Evolutionary conservation across 345 rosid species (phyloP).

Genomic region (Carallia brachiata): DNA sequence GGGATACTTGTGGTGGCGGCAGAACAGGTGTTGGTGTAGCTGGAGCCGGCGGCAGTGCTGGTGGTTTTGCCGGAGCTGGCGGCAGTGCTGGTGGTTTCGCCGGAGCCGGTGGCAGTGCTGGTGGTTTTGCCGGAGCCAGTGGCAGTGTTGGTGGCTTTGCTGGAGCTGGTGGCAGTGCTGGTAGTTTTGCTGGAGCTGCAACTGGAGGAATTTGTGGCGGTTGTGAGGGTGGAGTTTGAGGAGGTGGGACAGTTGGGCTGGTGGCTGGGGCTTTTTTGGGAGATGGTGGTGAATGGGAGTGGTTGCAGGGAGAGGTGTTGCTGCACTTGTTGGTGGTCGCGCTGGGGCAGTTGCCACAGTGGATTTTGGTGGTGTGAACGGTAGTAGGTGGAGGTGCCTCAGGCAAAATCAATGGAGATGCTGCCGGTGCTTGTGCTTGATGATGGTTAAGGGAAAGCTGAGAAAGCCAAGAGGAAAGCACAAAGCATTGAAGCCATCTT

Average conservation of each 20-base stretch:
- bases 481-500: conserved; percentile 45
- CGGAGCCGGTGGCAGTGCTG: conserved; percentile 36
- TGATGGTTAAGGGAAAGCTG: conserved; percentile 34
- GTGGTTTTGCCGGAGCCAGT: conserved; percentile 41
- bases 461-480: conserved; percentile 39
- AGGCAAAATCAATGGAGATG: conserved; percentile 54
- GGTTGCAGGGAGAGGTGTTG: conserved; percentile 46
- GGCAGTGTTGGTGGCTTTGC: conserved; percentile 43
- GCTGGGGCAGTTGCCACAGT: conserved; percentile 27
- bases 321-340: conserved; percentile 40
- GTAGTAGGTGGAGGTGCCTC: conserved; percentile 35
- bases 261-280: conserved; percentile 67
- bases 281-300: conserved; percentile 51
- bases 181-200: conserved; percentile 54
- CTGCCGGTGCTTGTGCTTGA: conserved; percentile 67
- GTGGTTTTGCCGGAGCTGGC: conserved; percentile 42
- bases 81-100: conserved; percentile 43
- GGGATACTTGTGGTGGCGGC: conserved; percentile 29
- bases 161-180: conserved; percentile 35
- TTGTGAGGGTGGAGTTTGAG: conserved; percentile 46
- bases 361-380: background rate
- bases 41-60: conserved; percentile 36
- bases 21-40: conserved; percentile 24
- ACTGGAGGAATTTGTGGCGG: conserved; percentile 52
- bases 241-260: conserved; percentile 56